Evolutionary conservation across 2,329 filamentous ascomycete species (phyloP).

Genomic region (Colletotrichum orbiculare): DNA sequence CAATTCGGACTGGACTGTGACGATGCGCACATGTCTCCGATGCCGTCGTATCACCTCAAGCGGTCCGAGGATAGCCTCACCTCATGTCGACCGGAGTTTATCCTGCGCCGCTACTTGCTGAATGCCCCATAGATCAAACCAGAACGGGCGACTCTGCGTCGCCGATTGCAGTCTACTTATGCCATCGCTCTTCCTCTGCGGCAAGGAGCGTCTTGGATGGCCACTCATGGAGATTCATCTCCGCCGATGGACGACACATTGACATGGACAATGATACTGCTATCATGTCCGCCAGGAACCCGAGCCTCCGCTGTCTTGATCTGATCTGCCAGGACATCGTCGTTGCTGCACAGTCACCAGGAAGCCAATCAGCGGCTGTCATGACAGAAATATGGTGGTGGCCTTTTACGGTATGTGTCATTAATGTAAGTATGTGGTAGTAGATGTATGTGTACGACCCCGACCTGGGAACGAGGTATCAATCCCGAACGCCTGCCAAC

Average conservation of each 20-base stretch:
- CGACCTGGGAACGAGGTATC: constrained; percentile 32
- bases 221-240: constrained; percentile 19
- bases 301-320: constrained; percentile 9
- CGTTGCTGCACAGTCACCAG: too few species aligned
- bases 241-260: background rate
- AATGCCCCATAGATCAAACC: background rate
- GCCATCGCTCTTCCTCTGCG: background rate
- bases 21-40: constrained; percentile 10
- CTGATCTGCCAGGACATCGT: background rate
- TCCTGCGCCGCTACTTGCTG: background rate
- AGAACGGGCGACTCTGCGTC: constrained; percentile 14
- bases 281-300: background rate
- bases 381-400: too few species aligned
- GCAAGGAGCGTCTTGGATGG: background rate
- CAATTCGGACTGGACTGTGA: background rate
- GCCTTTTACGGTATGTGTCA: constrained; percentile 10
- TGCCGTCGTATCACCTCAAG: constrained; percentile 1
- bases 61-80: constrained; percentile 13
- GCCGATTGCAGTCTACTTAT: background rate
- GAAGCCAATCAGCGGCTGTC: too few species aligned
- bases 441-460: constrained; percentile 28
- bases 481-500: constrained; percentile 32
- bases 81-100: background rate
- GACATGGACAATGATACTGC: background rate
- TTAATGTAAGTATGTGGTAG: constrained; percentile 31